Percentiles rank a stretch among this genome's conserved stretches.
Evolutionary conservation across 2,329 filamentous ascomycete genomes (phyloP).

Genomic region (Fusarium bactridioides): DNA sequence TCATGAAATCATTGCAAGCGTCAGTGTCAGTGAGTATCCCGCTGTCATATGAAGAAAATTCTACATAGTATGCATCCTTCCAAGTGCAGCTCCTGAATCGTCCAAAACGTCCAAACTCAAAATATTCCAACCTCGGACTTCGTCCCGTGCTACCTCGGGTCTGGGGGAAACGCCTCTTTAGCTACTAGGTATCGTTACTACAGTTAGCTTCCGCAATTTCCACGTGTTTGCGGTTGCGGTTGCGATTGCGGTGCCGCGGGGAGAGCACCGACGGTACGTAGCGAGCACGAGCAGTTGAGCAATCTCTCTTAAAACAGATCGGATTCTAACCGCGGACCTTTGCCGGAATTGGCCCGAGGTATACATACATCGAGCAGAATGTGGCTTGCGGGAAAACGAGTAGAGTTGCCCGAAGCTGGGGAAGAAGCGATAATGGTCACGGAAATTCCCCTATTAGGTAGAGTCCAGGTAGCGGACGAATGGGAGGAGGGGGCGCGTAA

Average conservation of each 20-base stretch:
- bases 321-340: neutral
- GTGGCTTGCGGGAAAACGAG: neutral
- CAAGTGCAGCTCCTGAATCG: conserved; percentile 10
- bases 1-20: conserved; percentile 12
- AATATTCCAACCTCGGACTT: conserved; percentile 5
- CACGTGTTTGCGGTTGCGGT: conserved; percentile 29
- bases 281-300: neutral
- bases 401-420: conserved; percentile 20
- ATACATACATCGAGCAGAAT: neutral
- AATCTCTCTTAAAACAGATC: neutral
- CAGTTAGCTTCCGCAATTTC: conserved; percentile 26
- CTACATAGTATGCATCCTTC: neutral
- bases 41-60: neutral
- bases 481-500: conserved; percentile 9
- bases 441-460: conserved; percentile 3
- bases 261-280: neutral
- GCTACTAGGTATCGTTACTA: neutral
- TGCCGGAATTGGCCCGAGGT: conserved; percentile 12
- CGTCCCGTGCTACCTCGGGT: conserved; percentile 13
- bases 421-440: neutral
- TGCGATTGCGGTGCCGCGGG: conserved; percentile 18
- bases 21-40: neutral
- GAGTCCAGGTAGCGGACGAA: neutral
- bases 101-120: neutral
- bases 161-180: neutral